Evolutionary conservation across 768 basidiomycete genomes (phyloP).

Genomic region (Xanthoconium purpureum): DNA sequence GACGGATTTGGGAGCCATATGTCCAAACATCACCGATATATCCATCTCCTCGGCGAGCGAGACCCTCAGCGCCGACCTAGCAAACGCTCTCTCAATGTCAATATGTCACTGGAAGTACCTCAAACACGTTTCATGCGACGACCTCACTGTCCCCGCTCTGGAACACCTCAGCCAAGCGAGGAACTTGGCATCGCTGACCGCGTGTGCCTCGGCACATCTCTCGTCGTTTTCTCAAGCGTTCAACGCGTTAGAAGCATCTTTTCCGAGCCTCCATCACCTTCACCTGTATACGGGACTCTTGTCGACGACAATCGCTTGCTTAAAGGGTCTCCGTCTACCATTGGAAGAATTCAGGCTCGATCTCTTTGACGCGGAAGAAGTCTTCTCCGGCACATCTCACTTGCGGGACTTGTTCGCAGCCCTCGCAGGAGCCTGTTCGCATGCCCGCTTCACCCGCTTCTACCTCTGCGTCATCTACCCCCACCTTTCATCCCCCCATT

Average conservation of each 20-base stretch:
- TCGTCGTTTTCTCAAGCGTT: conserved; percentile 8
- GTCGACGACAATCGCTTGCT: conserved; percentile 7
- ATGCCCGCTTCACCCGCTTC: conserved; percentile 3
- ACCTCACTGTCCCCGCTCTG: conserved; percentile 17
- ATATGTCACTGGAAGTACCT: conserved; percentile 21
- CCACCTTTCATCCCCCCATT: not conserved
- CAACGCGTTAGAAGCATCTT: not conserved
- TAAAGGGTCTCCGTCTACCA: conserved; percentile 6
- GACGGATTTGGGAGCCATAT: conserved; percentile 7
- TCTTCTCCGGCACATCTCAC: not conserved
- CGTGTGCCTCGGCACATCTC: conserved; percentile 10
- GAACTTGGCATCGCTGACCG: conserved; percentile 15
- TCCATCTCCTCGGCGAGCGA: conserved; percentile 12
- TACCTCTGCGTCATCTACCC: conserved; percentile 18
- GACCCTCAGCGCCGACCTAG: conserved; percentile 6
- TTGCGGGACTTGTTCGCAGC: conserved; percentile 12
- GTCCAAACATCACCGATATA: conserved; percentile 21
- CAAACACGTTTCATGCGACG: conserved; percentile 19
- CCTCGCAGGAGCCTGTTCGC: conserved; percentile 14
- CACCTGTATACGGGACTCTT: conserved; percentile 19
- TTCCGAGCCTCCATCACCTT: conserved; percentile 14
- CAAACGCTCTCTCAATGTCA: conserved; percentile 15
- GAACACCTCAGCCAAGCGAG: conserved; percentile 15
- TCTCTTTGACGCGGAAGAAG: conserved; percentile 18
- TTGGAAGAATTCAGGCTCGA: conserved; percentile 22